Conservation (phyloP, 139 green algal genomes). For the Chlorella sp. region DNA sequence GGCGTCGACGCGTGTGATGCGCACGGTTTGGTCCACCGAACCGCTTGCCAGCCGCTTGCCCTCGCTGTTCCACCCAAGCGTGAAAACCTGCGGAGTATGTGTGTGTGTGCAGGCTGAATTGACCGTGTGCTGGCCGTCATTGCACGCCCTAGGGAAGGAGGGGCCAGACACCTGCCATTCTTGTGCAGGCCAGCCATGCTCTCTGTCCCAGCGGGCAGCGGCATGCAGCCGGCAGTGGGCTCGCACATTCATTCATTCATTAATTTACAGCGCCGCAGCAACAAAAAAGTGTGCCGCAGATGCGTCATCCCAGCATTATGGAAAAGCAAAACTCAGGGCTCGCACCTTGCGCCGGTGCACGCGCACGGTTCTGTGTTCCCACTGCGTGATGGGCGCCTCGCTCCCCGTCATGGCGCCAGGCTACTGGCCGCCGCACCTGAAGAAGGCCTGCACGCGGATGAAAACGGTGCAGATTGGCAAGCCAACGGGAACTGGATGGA, state of each 20-base stretch:
- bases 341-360: constrained; percentile 42
- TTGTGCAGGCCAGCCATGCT: neutral
- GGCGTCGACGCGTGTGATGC: constrained; percentile 29
- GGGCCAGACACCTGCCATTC: neutral
- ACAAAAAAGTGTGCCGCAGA: no score
- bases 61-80: constrained; percentile 40
- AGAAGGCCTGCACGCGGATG: neutral
- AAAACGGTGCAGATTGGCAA: neutral
- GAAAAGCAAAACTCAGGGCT: neutral
- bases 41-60: constrained; percentile 46
- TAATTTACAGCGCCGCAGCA: no score
- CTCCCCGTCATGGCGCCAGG: neutral
- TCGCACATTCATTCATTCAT: neutral
- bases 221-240: neutral
- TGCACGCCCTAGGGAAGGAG: neutral
- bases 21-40: constrained; percentile 43
- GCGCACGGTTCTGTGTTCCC: constrained; percentile 19
- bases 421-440: no score
- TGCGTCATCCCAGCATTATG: no score
- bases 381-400: constrained; percentile 21
- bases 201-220: neutral
- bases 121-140: neutral
- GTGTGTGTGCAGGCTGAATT: neutral
- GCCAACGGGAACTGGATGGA: neutral
- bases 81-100: constrained; percentile 44